These are phyloP conservation scores for Paraglomus occultum DNA, from an alignment of 192 early-diverging fungal species.

Conservation along the genomic window DNA sequence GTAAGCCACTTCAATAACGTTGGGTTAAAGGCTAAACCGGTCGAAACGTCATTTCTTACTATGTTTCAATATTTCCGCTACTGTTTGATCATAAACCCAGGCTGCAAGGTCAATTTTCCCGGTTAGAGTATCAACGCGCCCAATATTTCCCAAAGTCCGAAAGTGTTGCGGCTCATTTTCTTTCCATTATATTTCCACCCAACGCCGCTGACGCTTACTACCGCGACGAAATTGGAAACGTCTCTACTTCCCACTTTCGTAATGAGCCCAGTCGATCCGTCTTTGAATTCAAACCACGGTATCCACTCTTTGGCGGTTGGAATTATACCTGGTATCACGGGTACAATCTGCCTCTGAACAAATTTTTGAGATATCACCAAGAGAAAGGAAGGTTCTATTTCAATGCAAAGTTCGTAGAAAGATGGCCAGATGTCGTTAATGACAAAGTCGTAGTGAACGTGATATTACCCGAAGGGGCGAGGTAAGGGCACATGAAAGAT, in stretches of 20 bases:
- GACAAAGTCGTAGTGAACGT: slow-evolving; percentile 67
- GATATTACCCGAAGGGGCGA: slow-evolving; percentile 90
- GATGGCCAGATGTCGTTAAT: slow-evolving; percentile 61
- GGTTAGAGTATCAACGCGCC: slow-evolving; percentile 61
- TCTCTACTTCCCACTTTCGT: slow-evolving; percentile 81
- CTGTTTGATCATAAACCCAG: slow-evolving; percentile 31
- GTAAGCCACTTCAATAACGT: slow-evolving; percentile 46
- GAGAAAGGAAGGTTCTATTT: slow-evolving; percentile 55
- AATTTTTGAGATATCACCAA: slow-evolving; percentile 58
- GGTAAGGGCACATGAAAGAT: slow-evolving; percentile 42
- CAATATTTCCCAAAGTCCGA: slow-evolving; percentile 43
- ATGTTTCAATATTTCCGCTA: slow-evolving; percentile 11
- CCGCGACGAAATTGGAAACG: slow-evolving; percentile 93
- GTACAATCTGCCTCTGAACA: slow-evolving; percentile 72
- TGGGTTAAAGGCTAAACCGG: slow-evolving; percentile 4
- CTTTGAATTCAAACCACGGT: slow-evolving; percentile 84
- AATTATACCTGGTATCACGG: slow-evolving; percentile 95
- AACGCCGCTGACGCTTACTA: slow-evolving; percentile 76
- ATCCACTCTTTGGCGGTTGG: slow-evolving; percentile 96
- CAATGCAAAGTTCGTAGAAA: slow-evolving; percentile 67
- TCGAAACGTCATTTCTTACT: slow-evolving; percentile 25
- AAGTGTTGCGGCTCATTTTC: slow-evolving; percentile 50
- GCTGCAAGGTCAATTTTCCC: slow-evolving; percentile 65
- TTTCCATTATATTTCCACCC: slow-evolving; percentile 53
- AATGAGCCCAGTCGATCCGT: slow-evolving; percentile 48